Evolutionary conservation across 257 asterid species (phyloP), one percentile per base, ranked within the genome.

Genomic region (Ajuga chamaepitys): DNA sequence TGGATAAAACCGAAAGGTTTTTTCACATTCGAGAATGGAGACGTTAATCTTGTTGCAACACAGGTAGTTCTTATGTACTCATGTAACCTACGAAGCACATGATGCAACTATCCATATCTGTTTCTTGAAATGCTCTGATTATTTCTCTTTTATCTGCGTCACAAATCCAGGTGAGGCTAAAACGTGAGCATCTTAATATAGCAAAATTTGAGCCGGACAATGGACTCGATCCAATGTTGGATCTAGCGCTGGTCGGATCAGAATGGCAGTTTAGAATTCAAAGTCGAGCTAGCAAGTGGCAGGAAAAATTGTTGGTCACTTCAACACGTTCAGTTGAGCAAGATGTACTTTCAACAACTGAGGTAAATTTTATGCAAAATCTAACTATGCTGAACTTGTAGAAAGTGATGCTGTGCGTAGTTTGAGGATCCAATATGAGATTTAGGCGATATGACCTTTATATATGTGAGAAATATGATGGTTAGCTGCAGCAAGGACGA

Each of bases 201-300:
- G 99, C 99, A 26, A 94, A 94, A 72, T 90, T 94, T 67, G 99
- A 94, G 84, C 96, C 99, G 58, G 99, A 94, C 44, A 81, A 85
- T 67, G 99, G 99, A 77, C 95, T 94, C 16, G 99, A 94, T 68
- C 99, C 99, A 28, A 77, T 78, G 70, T 80, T 94, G 66, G 99
- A 94, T 76, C 80, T 94, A 74, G 95, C 96, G 70, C 74, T 94
- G 60, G 99, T 87, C 34, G 99, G 99, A 58, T 94, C 99, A 52
- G 99, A 90, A 79, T 94, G 99, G 99, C 99, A 94, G 69, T 94
- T 94, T 71, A 82, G 99, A 76, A 88, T 94, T 70, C 99, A 90
- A 80, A 83, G 99, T 71, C 89, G 90, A 66, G 95, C 99, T 42
- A 94, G 97, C 87, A 89, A 88, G 70, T 94, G 99, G 99, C 99